Evolutionary conservation across 2,329 filamentous ascomycete species (phyloP), one percentile per base, ranked within the genome.

Genomic region (Verticillium dahliae): DNA sequence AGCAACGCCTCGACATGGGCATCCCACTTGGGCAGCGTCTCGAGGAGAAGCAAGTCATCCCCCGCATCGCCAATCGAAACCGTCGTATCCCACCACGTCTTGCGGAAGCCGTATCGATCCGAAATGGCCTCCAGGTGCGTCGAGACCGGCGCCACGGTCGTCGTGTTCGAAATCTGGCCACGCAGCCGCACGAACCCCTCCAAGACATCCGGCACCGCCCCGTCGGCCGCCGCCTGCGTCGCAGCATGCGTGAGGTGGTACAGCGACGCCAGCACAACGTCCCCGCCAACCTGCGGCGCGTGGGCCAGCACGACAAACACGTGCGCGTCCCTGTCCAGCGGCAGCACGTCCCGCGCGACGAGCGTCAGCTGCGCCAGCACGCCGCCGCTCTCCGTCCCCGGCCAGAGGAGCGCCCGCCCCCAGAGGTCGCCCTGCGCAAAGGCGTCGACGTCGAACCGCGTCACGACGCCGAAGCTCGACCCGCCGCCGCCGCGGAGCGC

Each of bases 391-490:
- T 50, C 38, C 11, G 35, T 45, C 7, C 6, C 37, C 1, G 57
- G 57, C 57, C 57, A 58, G 9, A 50, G 34, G 14, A 41, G 41
- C 15, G 50, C n/a, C 45, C 18, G 14, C 10, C 15, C 58, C 73
- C 73, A 76, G 4, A 75, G 10, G 14, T 68, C 66, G 3, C 68
- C 66, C 59, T 72, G 69, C 2, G 59, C 59, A 13, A 73, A 74
- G 0, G 69, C 68, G 5, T 61, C 62, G 50, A 73, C 59, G 63
- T 73, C 67, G 60, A 72, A 72, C 52, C 69, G 62, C 4, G 73
- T 73, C 4, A 70, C 65, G 59, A 73, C 66, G 58, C 76, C 79
- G 33, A 78, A 78, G 64, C 78, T 82, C 52, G 73, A 74, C 10
- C 74, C 72, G n/a, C 68, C 67, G 59, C 10, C 62, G 18, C 77